These are phyloP conservation scores for Davidsoniella virescens DNA, from an alignment of 2,329 filamentous ascomycete genomes.

Conservation along the genomic window DNA sequence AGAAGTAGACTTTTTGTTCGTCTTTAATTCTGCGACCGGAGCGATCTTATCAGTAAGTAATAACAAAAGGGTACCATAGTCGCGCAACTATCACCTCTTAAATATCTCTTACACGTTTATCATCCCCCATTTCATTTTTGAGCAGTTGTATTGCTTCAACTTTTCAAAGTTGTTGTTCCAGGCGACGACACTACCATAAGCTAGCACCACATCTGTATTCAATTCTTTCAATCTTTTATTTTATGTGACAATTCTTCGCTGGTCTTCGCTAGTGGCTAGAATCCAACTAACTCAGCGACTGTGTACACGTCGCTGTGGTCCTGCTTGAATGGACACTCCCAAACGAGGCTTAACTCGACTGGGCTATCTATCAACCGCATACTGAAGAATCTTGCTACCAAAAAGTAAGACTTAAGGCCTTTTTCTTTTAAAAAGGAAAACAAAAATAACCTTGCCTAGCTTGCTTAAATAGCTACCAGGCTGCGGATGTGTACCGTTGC, in stretches of 20 bases:
- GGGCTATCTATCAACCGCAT: no score
- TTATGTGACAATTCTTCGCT: background rate
- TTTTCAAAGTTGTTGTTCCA: background rate
- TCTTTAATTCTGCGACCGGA: background rate
- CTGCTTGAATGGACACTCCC: no score
- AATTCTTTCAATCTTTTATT: background rate
- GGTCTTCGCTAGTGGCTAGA: background rate
- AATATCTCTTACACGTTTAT: background rate
- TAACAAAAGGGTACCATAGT: background rate
- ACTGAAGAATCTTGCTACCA: no score
- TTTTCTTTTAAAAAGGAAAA: no score
- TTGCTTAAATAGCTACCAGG: no score
- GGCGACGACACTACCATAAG: no score
- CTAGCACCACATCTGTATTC: background rate
- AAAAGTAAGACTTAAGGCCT: no score
- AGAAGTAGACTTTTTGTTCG: background rate
- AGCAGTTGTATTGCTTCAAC: background rate
- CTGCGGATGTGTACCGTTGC: no score
- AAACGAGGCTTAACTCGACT: no score
- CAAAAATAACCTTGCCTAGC: no score
- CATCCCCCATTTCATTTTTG: background rate
- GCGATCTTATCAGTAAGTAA: background rate
- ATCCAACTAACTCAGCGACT: no score
- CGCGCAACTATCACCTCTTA: background rate
- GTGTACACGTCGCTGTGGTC: no score